Percentiles rank a stretch among this genome's conserved stretches.
These are phyloP conservation scores for Isatis tinctoria DNA, from an alignment of 345 rosid genomes.

Conservation along the genomic window DNA sequence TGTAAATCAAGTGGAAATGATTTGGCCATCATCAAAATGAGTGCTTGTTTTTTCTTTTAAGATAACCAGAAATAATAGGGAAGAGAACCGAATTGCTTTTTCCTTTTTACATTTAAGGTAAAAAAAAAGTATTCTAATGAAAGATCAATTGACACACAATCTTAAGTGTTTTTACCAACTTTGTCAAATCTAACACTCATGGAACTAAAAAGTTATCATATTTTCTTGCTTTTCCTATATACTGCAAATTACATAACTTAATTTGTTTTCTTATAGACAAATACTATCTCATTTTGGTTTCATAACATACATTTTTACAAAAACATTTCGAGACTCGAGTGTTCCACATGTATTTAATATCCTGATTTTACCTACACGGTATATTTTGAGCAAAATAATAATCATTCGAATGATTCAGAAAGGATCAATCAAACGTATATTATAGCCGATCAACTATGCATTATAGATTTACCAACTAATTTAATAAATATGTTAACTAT, in stretches of 20 bases:
- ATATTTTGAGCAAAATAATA: background rate
- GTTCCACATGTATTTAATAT: background rate
- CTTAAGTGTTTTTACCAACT: background rate
- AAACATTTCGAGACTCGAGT: background rate
- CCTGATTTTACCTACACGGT: background rate
- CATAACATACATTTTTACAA: background rate
- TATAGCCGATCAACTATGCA: background rate
- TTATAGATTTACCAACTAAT: background rate
- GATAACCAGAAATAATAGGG: conserved; percentile 1
- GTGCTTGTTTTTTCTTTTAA: background rate
- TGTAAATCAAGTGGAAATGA: conserved; percentile 15
- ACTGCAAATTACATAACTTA: background rate
- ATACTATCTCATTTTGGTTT: background rate
- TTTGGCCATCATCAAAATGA: conserved; percentile 27
- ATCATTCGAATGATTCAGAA: background rate
- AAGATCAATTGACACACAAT: background rate
- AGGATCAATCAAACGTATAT: background rate
- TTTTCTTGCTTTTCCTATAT: background rate
- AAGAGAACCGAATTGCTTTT: background rate
- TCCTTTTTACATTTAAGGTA: background rate
- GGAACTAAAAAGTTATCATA: background rate
- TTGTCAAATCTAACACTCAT: background rate
- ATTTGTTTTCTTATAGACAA: background rate
- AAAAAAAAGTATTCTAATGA: background rate
- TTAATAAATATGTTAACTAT: background rate